A percentile compares a stretch with the other conserved stretches of the same genome.
These are phyloP conservation scores for Clonostachys sp. DNA, from an alignment of 2,329 filamentous ascomycete species.

Conservation along the genomic window DNA sequence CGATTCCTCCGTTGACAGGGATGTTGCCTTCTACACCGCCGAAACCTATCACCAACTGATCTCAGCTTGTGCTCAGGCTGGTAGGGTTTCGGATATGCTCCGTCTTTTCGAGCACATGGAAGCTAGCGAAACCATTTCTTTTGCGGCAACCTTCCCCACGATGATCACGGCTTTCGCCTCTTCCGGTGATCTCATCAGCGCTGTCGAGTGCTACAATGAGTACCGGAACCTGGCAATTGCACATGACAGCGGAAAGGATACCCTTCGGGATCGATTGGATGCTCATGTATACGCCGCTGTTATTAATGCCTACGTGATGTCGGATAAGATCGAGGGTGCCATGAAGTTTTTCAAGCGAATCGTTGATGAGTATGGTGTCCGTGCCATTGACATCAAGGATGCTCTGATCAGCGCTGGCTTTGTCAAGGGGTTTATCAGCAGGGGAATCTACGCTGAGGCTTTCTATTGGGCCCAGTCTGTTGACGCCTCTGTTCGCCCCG, in stretches of 20 bases:
- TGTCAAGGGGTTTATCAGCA: constrained; percentile 70
- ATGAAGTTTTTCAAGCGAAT: constrained; percentile 84
- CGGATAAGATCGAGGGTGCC: constrained; percentile 75
- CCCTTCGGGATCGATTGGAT: constrained; percentile 69
- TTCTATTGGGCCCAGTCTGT: constrained; percentile 67
- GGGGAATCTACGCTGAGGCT: constrained; percentile 67
- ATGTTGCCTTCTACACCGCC: constrained; percentile 65
- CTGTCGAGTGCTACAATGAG: constrained; percentile 92
- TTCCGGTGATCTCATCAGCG: constrained; percentile 76
- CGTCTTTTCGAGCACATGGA: constrained; percentile 92
- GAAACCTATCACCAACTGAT: constrained; percentile 85
- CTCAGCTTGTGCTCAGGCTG: constrained; percentile 77
- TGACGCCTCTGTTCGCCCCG: constrained; percentile 50
- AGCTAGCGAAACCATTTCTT: constrained; percentile 64
- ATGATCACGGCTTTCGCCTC: constrained; percentile 95
- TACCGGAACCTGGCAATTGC: constrained; percentile 87
- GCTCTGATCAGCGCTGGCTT: constrained; percentile 70
- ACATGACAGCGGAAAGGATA: constrained; percentile 69
- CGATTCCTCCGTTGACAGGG: constrained; percentile 63
- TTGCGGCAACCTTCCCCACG: constrained; percentile 77
- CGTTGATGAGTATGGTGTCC: constrained; percentile 53
- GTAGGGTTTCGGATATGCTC: constrained; percentile 83
- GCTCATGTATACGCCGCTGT: constrained; percentile 86
- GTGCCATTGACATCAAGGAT: constrained; percentile 62
- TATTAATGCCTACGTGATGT: constrained; percentile 81